Evolutionary conservation across 805 yeast species (phyloP), one percentile per base, ranked within the genome.

Genomic region (Metschnikowia dekortorum): DNA sequence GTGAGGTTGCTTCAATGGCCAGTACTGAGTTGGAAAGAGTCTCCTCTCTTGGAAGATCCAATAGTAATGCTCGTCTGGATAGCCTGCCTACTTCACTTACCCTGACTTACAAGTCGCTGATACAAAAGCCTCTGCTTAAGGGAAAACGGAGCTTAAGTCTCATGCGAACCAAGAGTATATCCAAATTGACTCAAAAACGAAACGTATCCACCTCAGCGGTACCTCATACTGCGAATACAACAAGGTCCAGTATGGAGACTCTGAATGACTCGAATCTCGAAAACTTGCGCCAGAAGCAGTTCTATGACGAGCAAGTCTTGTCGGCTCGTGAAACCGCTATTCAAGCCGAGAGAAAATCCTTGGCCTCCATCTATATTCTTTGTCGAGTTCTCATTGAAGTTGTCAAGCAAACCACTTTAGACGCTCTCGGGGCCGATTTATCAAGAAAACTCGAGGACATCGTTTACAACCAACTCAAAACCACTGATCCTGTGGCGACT

Each of bases 341-440:
- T 4, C 89, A 85, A 58, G 92, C 95, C 0, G 97, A 92, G 53
- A 73, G 95, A 51, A 89, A 89, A 65, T 87, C 92, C 9, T 70
- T 91, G 44, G 89, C 94, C 2, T 84, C 94, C 51, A 90, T 94
- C 16, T 94, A 83, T 65, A 87, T 94, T 34, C 68, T 94, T 14
- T 92, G 97, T 67, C 79, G 99, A 40, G 98, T 91, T 0, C 74
- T 94, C 47, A 87, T 92, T 49, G 98, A 92, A 62, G 90, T 94
- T 10, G 96, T 92, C 16, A 83, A 84, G 57, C 97, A 92, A 63
- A 83, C 95, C 0, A 84, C 96, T 7, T 72, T 79, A n/a, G 84
- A 81, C 9, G 78, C 80, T 0, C 74, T 84, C 48, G 95, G 91
- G 6, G 89, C 83, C 45, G 96, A 88, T 52, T 72, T 92, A 36